phyloP scores from a whole-genome alignment of 208 protist genomes.

The Acanthamoeba sp. region DNA sequence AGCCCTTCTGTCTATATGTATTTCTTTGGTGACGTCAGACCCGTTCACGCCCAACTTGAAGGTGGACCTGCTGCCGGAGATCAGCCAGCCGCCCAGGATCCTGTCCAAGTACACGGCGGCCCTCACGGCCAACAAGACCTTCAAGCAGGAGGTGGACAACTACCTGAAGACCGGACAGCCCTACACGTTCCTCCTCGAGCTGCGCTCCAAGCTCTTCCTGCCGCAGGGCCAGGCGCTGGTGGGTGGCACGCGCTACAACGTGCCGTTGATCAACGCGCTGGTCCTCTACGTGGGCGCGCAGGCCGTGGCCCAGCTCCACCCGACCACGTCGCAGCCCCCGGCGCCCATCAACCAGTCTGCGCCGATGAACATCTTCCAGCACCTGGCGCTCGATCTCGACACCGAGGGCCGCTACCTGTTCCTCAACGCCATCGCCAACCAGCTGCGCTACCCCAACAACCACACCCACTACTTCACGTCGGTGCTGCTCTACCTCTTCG shows the following conservation, averaged over 20 bases:
- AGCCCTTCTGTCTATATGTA: too few relatives aligned
- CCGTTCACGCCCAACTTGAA: constrained; percentile 94
- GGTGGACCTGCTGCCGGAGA: constrained; percentile 93
- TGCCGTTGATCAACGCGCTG: constrained; percentile 97
- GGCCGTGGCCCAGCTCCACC: constrained; percentile 85
- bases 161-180: constrained; percentile 94
- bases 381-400: constrained; percentile 94
- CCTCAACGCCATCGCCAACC: constrained; percentile 98
- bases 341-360: constrained; percentile 73
- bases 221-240: constrained; percentile 82
- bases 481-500: constrained; percentile 97
- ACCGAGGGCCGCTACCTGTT: constrained; percentile 95
- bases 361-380: constrained; percentile 97
- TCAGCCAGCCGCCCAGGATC: constrained; percentile 89
- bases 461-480: constrained; percentile 99
- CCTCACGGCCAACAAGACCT: constrained; percentile 86
- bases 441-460: constrained; percentile 99
- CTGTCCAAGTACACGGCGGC: constrained; percentile 85
- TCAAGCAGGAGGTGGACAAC: constrained; percentile 92
- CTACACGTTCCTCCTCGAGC: constrained; percentile 92
- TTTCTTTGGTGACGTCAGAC: constrained; percentile 73
- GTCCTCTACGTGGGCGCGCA: constrained; percentile 96
- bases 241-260: constrained; percentile 91
- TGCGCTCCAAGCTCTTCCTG: constrained; percentile 92
- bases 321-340: background rate